Evolutionary conservation across 345 rosid species (phyloP).

Genomic region (Pseudoturritis turrita): DNA sequence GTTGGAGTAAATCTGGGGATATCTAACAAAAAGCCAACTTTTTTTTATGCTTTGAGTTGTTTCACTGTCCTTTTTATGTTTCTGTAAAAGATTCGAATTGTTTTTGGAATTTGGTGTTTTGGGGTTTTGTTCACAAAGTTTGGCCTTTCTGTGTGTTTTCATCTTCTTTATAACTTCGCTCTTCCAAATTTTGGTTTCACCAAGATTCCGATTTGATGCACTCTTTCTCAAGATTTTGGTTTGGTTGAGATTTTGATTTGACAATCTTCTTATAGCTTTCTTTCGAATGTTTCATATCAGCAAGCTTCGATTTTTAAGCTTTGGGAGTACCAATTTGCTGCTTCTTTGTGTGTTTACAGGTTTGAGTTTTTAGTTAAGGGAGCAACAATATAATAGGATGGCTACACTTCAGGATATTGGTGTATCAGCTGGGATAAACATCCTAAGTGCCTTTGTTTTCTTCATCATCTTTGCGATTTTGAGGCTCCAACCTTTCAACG

Average conservation of each 20-base stretch:
- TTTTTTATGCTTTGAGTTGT: slow-evolving; percentile 9
- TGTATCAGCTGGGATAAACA: slow-evolving; percentile 75
- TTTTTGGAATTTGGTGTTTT: slow-evolving; percentile 4
- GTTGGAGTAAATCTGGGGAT: slow-evolving; percentile 8
- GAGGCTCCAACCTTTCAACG: slow-evolving; percentile 91
- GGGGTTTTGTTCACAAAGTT: slow-evolving; percentile 15
- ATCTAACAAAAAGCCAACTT: slow-evolving; percentile 6
- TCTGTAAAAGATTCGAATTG: slow-evolving; percentile 16
- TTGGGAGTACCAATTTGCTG: neutral
- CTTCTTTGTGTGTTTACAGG: slow-evolving; percentile 18
- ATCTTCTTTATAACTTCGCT: neutral
- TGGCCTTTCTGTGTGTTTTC: neutral
- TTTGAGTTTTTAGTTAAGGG: neutral
- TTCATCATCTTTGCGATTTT: slow-evolving; percentile 74
- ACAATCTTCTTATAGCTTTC: neutral
- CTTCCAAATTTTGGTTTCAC: neutral
- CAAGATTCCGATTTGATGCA: neutral
- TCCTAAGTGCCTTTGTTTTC: slow-evolving; percentile 68
- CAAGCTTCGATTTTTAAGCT: neutral
- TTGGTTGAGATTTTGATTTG: slow-evolving; percentile 1
- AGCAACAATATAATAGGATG: slow-evolving; percentile 38
- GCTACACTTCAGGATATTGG: slow-evolving; percentile 82
- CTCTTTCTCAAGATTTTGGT: neutral
- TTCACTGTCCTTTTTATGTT: neutral
- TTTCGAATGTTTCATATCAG: neutral